These are phyloP conservation scores for Neurospora sp. DNA, from an alignment of 2,329 filamentous ascomycete species.

Conservation along the genomic window DNA sequence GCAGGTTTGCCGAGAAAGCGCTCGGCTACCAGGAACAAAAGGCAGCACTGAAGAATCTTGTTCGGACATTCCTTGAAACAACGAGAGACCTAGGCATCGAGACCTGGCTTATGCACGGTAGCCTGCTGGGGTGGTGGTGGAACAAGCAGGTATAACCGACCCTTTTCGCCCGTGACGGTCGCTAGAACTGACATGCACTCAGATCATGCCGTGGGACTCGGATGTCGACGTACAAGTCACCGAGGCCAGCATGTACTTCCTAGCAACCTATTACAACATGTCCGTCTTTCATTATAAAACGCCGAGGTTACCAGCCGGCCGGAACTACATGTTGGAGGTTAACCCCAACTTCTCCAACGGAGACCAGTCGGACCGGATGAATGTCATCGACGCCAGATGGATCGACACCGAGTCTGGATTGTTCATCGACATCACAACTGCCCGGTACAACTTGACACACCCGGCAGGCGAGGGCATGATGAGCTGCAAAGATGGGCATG, in stretches of 20 bases:
- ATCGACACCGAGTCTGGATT: slow-evolving; percentile 36
- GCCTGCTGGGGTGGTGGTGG: slow-evolving; percentile 84
- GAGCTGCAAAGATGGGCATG: slow-evolving; percentile 40
- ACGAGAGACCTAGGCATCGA: slow-evolving; percentile 57
- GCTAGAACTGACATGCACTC: slow-evolving; percentile 1
- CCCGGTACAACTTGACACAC: slow-evolving; percentile 37
- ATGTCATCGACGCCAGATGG: slow-evolving; percentile 40
- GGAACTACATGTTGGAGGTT: slow-evolving; percentile 38
- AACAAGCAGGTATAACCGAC: slow-evolving; percentile 37
- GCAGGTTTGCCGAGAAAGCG: slow-evolving; percentile 7
- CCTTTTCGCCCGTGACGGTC: slow-evolving; percentile 1
- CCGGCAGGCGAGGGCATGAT: slow-evolving; percentile 33
- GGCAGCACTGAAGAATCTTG: slow-evolving; percentile 49
- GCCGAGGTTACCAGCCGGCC: slow-evolving; percentile 26
- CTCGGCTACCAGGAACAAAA: slow-evolving; percentile 7
- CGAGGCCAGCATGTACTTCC: slow-evolving; percentile 51
- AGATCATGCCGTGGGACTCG: slow-evolving; percentile 68
- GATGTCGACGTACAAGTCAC: slow-evolving; percentile 69
- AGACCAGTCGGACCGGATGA: slow-evolving; percentile 27
- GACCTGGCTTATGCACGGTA: slow-evolving; percentile 79
- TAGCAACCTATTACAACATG: slow-evolving; percentile 59
- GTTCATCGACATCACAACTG: slow-evolving; percentile 42
- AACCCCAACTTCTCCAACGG: slow-evolving; percentile 33
- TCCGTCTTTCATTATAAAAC: slow-evolving; percentile 35
- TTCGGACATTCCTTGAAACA: slow-evolving; percentile 62